A percentile compares a stretch with the other conserved stretches of the same genome.
Evolutionary conservation across 352 stramenopile species (phyloP).

Genomic region (Globisporangium mamillatum): DNA sequence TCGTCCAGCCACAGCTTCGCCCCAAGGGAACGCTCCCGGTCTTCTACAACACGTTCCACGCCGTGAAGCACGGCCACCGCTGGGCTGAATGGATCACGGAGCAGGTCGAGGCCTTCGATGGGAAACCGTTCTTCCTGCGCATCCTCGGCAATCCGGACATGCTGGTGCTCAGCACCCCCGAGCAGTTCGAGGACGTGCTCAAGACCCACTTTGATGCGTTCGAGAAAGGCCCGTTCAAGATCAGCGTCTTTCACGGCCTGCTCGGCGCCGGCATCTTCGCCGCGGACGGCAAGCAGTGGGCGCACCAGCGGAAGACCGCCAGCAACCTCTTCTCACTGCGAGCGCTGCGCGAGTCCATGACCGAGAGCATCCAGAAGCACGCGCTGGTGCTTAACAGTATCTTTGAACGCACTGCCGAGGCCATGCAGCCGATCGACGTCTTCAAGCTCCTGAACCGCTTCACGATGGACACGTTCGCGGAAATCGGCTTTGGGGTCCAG

Average conservation of each 20-base stretch:
- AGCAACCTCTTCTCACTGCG: slow-evolving; percentile 32
- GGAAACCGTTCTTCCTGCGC: neutral
- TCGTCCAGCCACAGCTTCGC: neutral
- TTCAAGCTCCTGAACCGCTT: slow-evolving; percentile 39
- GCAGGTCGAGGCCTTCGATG: neutral
- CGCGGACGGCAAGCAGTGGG: slow-evolving; percentile 29
- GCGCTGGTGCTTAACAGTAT: slow-evolving; percentile 8
- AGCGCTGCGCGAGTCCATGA: slow-evolving; percentile 25
- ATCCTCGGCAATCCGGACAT: neutral
- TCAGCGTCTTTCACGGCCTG: neutral
- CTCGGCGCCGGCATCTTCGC: slow-evolving; percentile 21
- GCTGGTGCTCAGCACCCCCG: neutral
- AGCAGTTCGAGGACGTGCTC: neutral
- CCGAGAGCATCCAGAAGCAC: slow-evolving; percentile 27
- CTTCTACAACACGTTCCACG: slow-evolving; percentile 1
- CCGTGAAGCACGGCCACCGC: neutral
- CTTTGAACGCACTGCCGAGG: slow-evolving; percentile 16
- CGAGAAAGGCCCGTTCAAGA: neutral
- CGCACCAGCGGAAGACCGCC: slow-evolving; percentile 27
- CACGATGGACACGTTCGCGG: slow-evolving; percentile 46
- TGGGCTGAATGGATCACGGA: slow-evolving; percentile 8
- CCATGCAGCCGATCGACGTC: slow-evolving; percentile 26
- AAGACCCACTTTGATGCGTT: neutral
- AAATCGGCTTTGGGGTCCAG: slow-evolving; percentile 40
- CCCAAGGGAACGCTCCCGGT: neutral